These are phyloP conservation scores for Aegilops umbellulata DNA, from an alignment of 176 grass and related monocot genomes.

Conservation along the genomic window DNA sequence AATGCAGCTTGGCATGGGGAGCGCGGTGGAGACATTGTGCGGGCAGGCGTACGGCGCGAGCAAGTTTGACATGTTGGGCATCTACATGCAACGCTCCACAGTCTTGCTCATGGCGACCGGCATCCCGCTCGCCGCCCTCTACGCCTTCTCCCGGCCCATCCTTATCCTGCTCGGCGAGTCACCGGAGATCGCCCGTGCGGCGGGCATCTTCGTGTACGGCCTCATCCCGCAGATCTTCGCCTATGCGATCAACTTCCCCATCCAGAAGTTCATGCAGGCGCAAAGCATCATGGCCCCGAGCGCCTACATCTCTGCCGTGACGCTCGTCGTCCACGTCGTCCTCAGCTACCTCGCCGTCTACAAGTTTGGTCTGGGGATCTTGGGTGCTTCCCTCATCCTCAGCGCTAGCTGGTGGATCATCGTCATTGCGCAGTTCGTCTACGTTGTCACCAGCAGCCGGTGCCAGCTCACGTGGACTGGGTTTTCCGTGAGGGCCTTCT, in stretches of 20 bases:
- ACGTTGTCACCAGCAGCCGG: slow-evolving; percentile 36
- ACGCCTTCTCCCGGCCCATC: slow-evolving; percentile 45
- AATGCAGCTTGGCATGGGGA: slow-evolving; percentile 74
- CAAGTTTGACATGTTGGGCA: slow-evolving; percentile 64
- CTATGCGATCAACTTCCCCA: slow-evolving; percentile 74
- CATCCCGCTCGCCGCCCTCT: slow-evolving; percentile 42
- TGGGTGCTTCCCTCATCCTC: slow-evolving; percentile 60
- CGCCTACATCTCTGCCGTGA: slow-evolving; percentile 55
- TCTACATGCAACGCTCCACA: slow-evolving; percentile 66
- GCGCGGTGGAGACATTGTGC: slow-evolving; percentile 73
- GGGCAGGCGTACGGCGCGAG: slow-evolving; percentile 65
- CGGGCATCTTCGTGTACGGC: slow-evolving; percentile 62
- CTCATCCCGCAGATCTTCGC: slow-evolving; percentile 89
- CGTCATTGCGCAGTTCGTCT: slow-evolving; percentile 37
- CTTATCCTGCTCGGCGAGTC: slow-evolving; percentile 64
- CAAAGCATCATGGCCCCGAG: slow-evolving; percentile 81
- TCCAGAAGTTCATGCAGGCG: slow-evolving; percentile 83
- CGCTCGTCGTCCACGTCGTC: slow-evolving; percentile 23
- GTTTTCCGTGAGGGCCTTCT: slow-evolving; percentile 54
- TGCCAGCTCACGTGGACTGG: slow-evolving; percentile 58
- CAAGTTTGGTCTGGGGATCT: slow-evolving; percentile 27
- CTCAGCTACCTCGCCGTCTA: slow-evolving; percentile 48
- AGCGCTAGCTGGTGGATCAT: slow-evolving; percentile 64
- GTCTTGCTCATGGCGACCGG: slow-evolving; percentile 47
- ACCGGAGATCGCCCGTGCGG: slow-evolving; percentile 50